Percentiles rank a stretch among this genome's conserved stretches.
phyloP scores from a whole-genome alignment of 192 early-diverging fungal genomes.

The Entophlyctis luteolus region DNA sequence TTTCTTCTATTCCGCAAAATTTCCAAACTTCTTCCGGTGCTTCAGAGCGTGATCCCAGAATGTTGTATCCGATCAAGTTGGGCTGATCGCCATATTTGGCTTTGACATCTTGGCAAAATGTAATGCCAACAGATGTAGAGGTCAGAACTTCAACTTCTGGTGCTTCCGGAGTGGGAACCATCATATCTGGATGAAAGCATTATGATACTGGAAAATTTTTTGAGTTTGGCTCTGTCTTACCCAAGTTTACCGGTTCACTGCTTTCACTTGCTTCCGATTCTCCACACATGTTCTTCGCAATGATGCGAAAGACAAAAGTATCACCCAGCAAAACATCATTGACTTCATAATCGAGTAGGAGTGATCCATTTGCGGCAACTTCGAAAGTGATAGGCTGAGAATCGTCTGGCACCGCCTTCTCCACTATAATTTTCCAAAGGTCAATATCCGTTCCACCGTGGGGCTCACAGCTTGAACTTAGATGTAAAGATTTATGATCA shows the following conservation, averaged over 20 bases:
- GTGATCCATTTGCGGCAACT: neutral
- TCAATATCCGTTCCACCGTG: constrained; percentile 31
- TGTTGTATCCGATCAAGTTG: constrained; percentile 26
- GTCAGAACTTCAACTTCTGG: constrained; percentile 28
- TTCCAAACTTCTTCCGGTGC: constrained; percentile 1
- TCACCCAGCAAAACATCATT: constrained; percentile 23
- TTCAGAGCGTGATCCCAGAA: constrained; percentile 4
- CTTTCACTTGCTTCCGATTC: constrained; percentile 35
- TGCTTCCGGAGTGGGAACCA: constrained; percentile 30
- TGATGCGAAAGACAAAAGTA: constrained; percentile 35
- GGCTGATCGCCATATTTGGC: constrained; percentile 5
- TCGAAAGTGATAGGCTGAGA: neutral
- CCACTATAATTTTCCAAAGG: constrained; percentile 16
- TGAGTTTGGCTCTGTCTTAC: constrained; percentile 21
- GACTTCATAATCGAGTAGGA: constrained; percentile 28
- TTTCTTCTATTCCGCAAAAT: constrained; percentile 2
- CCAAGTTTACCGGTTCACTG: constrained; percentile 40
- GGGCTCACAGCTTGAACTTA: constrained; percentile 3
- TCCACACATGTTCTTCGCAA: constrained; percentile 23
- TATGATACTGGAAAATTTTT: neutral
- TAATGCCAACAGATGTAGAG: constrained; percentile 23
- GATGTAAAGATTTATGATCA: constrained; percentile 13
- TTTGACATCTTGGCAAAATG: neutral
- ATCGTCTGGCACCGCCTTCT: neutral
- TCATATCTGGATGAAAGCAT: constrained; percentile 17